These are phyloP conservation scores for Pharus latifolius DNA, from an alignment of 176 grass and related monocot genomes.

Conservation along the genomic window DNA sequence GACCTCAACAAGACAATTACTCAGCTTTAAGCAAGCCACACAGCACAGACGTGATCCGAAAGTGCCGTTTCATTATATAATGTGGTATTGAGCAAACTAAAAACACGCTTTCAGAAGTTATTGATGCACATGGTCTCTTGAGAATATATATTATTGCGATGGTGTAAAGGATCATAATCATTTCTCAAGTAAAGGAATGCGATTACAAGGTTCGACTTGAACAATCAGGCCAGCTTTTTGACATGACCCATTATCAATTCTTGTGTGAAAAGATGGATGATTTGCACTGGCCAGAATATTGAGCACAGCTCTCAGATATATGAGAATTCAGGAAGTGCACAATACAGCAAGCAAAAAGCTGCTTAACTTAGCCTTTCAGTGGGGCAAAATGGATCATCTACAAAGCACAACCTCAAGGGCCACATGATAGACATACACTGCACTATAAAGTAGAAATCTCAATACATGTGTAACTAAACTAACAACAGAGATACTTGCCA, in stretches of 20 bases:
- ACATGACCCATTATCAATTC: conserved; percentile 12
- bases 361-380: not conserved
- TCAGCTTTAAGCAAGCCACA: no score
- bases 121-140: no score
- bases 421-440: conserved; percentile 13
- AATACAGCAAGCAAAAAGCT: not conserved
- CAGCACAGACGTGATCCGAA: no score
- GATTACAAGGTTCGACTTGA: not conserved
- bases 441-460: not conserved
- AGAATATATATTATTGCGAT: no score
- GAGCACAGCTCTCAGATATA: not conserved
- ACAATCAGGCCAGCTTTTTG: not conserved
- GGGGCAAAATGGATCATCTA: conserved; percentile 5
- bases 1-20: no score
- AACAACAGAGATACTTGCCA: conserved; percentile 19
- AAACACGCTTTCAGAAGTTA: no score
- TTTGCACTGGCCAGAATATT: not conserved
- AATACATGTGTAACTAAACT: conserved; percentile 15
- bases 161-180: not conserved
- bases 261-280: not conserved
- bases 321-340: not conserved
- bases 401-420: not conserved
- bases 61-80: no score
- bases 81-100: no score
- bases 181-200: not conserved